Conservation (phyloP, 2,329 filamentous ascomycete species). For the Botryotinia narcissicola region DNA sequence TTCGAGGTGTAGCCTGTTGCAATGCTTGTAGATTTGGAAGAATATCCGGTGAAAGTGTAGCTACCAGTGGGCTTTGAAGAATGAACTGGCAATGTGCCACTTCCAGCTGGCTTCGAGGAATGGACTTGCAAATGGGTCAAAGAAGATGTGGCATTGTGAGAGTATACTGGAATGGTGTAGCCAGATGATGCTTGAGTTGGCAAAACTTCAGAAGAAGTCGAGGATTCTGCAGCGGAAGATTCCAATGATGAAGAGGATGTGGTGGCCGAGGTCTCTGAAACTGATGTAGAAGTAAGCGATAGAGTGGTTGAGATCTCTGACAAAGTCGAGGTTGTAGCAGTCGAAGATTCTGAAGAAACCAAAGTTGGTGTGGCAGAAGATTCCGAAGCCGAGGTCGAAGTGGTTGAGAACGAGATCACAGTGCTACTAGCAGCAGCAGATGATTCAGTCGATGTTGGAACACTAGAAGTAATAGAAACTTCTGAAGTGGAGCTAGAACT, state of each 20-base stretch:
- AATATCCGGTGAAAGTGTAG: neutral
- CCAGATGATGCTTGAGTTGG: neutral
- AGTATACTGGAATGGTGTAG: neutral
- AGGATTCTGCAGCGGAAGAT: neutral
- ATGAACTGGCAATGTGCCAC: neutral
- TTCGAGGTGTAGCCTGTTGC: neutral
- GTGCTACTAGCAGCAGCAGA: neutral
- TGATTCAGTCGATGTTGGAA: neutral
- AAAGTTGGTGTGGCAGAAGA: neutral
- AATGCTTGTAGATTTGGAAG: neutral
- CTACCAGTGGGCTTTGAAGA: neutral
- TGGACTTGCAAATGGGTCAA: neutral
- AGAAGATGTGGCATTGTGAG: neutral
- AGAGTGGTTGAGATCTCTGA: neutral
- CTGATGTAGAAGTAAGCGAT: neutral
- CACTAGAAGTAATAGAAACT: neutral
- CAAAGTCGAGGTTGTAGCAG: neutral
- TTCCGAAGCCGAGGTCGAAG: neutral
- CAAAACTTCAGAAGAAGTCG: neutral
- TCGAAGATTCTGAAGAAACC: neutral
- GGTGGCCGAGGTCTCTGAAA: neutral
- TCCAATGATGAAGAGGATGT: constrained; percentile 4
- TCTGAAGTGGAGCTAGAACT: constrained; percentile 17
- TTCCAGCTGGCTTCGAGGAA: neutral
- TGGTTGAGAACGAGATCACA: neutral